phyloP scores from a whole-genome alignment of 2,329 filamentous ascomycete genomes.

The Pseudogymnoascus sp. region DNA sequence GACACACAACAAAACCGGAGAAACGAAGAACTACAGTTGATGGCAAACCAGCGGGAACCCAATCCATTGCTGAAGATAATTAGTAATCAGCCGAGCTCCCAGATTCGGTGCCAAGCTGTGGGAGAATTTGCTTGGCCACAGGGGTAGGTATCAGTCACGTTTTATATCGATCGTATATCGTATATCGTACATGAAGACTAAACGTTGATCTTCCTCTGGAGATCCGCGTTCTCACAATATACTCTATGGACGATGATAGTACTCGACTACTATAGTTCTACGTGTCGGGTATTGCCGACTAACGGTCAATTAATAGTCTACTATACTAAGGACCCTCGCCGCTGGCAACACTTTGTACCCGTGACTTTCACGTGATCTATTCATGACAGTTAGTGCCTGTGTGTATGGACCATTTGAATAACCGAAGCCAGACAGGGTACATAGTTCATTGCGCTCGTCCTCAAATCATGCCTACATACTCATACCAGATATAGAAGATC shows the following conservation, averaged over 20 bases:
- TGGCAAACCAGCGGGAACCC: background rate
- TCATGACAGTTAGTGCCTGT: background rate
- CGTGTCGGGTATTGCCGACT: background rate
- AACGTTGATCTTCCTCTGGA: background rate
- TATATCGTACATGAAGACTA: background rate
- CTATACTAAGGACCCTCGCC: background rate
- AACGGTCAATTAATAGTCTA: background rate
- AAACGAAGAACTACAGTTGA: background rate
- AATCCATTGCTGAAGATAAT: background rate
- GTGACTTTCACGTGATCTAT: background rate
- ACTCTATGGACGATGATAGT: background rate
- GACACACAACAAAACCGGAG: background rate
- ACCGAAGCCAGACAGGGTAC: background rate
- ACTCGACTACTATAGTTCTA: background rate
- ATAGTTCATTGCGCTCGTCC: background rate
- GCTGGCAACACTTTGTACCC: background rate
- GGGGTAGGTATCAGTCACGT: background rate
- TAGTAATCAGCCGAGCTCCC: background rate
- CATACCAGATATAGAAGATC: background rate
- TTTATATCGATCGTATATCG: background rate
- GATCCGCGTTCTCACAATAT: background rate
- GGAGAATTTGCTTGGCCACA: background rate
- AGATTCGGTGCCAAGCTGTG: background rate
- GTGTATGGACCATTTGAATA: background rate
- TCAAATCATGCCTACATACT: background rate